Evolutionary conservation across 768 basidiomycete species (phyloP).

Genomic region (Boletales sp.): DNA sequence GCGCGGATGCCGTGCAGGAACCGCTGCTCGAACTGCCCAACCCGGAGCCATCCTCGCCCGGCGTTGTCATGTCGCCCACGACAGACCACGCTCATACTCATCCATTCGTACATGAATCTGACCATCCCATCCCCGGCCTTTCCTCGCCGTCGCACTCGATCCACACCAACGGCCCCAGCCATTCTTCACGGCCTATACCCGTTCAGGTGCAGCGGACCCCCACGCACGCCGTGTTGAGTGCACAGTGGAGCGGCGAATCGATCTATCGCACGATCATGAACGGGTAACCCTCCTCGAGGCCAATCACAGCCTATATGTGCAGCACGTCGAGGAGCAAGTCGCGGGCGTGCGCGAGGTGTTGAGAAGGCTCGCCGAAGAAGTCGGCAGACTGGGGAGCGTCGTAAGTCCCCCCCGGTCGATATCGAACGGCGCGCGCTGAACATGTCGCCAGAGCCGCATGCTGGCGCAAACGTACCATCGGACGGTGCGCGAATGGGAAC

Average conservation of each 20-base stretch:
- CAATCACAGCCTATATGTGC: slow-evolving; percentile 79
- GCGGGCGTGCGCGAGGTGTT: slow-evolving; percentile 71
- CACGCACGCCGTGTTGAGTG: slow-evolving; percentile 1
- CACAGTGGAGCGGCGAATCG: slow-evolving; percentile 62
- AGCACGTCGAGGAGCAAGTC: slow-evolving; percentile 90
- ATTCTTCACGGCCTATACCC: neutral
- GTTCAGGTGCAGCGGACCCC: slow-evolving; percentile 3
- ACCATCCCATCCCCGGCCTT: neutral
- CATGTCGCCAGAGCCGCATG: slow-evolving; percentile 51
- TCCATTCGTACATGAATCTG: slow-evolving; percentile 3
- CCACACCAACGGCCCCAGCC: neutral
- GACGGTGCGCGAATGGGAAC: slow-evolving; percentile 64
- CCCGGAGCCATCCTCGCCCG: slow-evolving; percentile 1
- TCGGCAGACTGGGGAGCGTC: slow-evolving; percentile 72
- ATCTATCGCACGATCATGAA: slow-evolving; percentile 98
- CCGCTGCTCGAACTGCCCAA: neutral
- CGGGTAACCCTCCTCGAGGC: slow-evolving; percentile 80
- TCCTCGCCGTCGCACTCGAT: slow-evolving; percentile 2
- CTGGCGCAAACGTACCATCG: slow-evolving; percentile 67
- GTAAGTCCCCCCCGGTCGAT: slow-evolving; percentile 46
- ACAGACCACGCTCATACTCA: slow-evolving; percentile 2
- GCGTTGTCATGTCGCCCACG: neutral
- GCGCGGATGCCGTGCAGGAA: neutral
- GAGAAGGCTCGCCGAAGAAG: slow-evolving; percentile 68
- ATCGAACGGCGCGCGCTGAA: neutral